A percentile compares a stretch with the other conserved stretches of the same genome.
phyloP scores from a whole-genome alignment of 2,329 filamentous ascomycete species.

The Pseudogymnoascus sp. region DNA sequence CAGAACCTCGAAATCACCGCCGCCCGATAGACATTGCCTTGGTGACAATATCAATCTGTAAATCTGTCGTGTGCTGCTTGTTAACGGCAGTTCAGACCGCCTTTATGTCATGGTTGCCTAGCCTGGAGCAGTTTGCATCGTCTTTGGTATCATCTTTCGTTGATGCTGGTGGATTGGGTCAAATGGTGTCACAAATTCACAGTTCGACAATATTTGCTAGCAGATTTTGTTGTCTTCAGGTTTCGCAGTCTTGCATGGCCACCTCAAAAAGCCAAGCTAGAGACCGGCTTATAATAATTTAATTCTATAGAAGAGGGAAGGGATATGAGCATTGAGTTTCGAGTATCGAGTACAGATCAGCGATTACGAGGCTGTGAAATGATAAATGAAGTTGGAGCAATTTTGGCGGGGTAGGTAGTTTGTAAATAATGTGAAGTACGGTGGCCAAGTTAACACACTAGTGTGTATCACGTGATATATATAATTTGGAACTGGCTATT shows the following conservation, averaged over 20 bases:
- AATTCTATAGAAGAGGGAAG: not conserved
- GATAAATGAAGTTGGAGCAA: not conserved
- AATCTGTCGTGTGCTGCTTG: not conserved
- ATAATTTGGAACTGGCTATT: not conserved
- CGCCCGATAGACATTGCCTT: not conserved
- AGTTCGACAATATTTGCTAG: not conserved
- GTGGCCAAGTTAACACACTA: not conserved
- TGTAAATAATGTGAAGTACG: not conserved
- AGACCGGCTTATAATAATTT: not conserved
- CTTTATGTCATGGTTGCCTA: constrained; percentile 3
- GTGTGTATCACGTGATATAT: not conserved
- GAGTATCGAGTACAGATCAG: not conserved
- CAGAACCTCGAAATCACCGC: not conserved
- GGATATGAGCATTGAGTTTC: not conserved
- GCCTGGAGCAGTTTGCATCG: not conserved
- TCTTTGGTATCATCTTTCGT: not conserved
- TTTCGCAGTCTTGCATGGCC: not conserved
- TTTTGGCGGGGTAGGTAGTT: not conserved
- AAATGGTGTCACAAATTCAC: not conserved
- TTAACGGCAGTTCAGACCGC: not conserved
- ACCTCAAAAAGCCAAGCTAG: not conserved
- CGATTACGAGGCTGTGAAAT: not conserved
- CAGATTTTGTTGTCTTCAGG: not conserved
- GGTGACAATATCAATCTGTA: not conserved
- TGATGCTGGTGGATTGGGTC: not conserved